These are phyloP conservation scores for Irpex lacteus DNA, from an alignment of 1,284 basidiomycete genomes.

Conservation along the genomic window DNA sequence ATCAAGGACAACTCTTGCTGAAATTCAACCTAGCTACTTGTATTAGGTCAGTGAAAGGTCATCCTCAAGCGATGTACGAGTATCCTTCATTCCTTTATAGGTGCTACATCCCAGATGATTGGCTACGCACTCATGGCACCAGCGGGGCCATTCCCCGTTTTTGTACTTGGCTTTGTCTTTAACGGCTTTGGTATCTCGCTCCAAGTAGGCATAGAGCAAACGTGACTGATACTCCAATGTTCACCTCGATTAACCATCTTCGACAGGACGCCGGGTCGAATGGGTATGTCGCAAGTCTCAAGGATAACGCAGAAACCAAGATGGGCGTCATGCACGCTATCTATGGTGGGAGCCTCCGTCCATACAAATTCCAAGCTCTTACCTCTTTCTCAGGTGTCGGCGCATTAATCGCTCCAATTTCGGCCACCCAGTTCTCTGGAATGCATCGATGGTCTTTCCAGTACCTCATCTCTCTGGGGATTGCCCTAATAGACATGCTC, in stretches of 20 bases:
- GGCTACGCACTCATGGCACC: conserved; percentile 56
- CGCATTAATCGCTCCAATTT: conserved; percentile 57
- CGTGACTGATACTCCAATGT: background rate
- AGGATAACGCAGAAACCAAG: conserved; percentile 44
- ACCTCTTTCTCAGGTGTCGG: conserved; percentile 43
- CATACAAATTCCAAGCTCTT: background rate
- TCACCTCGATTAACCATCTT: background rate
- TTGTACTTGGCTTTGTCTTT: conserved; percentile 53
- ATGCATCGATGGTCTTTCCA: conserved; percentile 57
- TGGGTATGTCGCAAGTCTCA: conserved; percentile 49
- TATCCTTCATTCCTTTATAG: conserved; percentile 14
- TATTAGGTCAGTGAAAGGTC: conserved; percentile 18
- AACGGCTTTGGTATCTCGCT: conserved; percentile 64
- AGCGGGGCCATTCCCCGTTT: conserved; percentile 61
- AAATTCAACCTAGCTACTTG: conserved; percentile 20
- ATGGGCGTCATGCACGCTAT: conserved; percentile 65
- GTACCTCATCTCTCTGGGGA: conserved; percentile 57
- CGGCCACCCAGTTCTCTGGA: conserved; percentile 61
- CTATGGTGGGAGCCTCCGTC: conserved; percentile 23
- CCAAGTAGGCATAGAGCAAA: conserved; percentile 31
- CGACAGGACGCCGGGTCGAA: conserved; percentile 55
- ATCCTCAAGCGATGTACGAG: background rate
- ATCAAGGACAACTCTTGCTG: background rate
- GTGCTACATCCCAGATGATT: conserved; percentile 34
- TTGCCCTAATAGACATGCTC: conserved; percentile 46